Percentiles rank a stretch among this genome's conserved stretches.
Evolutionary conservation across 2,329 filamentous ascomycete species (phyloP).

Genomic region (Xylaria sp.): DNA sequence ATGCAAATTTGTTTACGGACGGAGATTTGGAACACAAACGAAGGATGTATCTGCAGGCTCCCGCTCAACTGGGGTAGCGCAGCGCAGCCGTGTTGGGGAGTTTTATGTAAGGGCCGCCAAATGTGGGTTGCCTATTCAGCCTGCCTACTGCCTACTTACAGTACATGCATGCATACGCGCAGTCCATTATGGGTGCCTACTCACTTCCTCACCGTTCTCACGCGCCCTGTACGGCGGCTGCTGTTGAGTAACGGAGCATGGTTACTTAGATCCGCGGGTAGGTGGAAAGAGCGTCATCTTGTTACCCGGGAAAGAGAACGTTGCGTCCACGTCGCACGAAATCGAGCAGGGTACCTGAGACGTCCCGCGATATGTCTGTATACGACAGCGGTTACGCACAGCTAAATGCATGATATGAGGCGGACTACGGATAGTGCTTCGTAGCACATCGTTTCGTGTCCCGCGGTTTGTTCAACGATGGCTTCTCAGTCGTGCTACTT

Average conservation of each 20-base stretch:
- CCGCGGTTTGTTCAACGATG: background rate
- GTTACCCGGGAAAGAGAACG: slow-evolving; percentile 20
- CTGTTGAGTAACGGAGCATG: slow-evolving; percentile 11
- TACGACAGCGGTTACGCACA: slow-evolving; percentile 16
- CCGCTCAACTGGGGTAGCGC: background rate
- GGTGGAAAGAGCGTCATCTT: slow-evolving; percentile 6
- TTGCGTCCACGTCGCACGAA: slow-evolving; percentile 26
- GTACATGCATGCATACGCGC: background rate
- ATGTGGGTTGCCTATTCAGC: slow-evolving; percentile 2
- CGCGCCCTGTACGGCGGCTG: background rate
- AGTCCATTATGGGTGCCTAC: background rate
- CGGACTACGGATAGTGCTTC: background rate
- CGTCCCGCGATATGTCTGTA: background rate
- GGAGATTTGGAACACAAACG: background rate
- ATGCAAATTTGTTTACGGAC: background rate
- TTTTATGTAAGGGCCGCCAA: slow-evolving; percentile 7
- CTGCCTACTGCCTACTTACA: background rate
- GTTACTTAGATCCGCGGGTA: background rate
- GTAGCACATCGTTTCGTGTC: slow-evolving; percentile 1
- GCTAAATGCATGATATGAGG: slow-evolving; percentile 9
- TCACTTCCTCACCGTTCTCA: background rate
- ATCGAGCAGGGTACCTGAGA: slow-evolving; percentile 6
- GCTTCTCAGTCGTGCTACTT: background rate
- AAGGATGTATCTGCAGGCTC: slow-evolving; percentile 7
- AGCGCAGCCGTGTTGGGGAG: background rate